Base-by-base conservation (phyloP, 1,284 basidiomycete genomes). In the Coniferiporia weirii region DNA sequence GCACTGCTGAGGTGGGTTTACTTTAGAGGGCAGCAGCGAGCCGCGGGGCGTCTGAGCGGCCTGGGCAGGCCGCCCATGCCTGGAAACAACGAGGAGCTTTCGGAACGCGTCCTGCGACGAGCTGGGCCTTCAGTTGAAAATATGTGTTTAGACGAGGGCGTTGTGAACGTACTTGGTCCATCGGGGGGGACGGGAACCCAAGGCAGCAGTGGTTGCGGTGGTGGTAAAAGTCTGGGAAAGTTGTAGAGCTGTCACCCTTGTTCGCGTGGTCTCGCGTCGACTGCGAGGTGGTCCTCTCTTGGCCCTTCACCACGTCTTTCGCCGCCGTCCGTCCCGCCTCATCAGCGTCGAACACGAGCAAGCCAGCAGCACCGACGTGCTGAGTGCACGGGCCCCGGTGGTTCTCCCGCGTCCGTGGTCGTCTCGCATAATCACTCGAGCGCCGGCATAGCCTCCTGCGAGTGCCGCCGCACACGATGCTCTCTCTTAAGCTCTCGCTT, bases 41-140 rank as follows among this genome's bases (percentile, higher is more conserved):
- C 50, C 59, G 52, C 59, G 57, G 7, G 50, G 19, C 15, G 22
- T 56, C 48, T 47, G 20, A 20, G 43, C 19, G n/a, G 35, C 40
- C 27, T 32, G 17, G n/a, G 32, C 13, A 62, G 64, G 44, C 35
- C 66, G 56, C 46, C 47, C 62, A 62, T 64, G 67, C 65, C 60
- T 68, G 68, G 67, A 59, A 13, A 60, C 36, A 40, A 59, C 56
- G 34, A 78, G 64, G 10, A 78, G 60, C 38, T 67, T 64, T 45
- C 78, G 67, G 65, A 78, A 78, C 1, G 74, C 73, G 48, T 77
- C 74, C 75, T 78, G 64, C 54, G 51, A 57, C 38, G n/a, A 43
- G 27, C 7, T 27, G 15, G 32, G 13, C 32, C 45, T 20, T 58
- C 45, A 58, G 46, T 53, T n/a, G 44, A 15, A 44, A 50, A 45